Base-by-base conservation (phyloP, 2,329 filamentous ascomycete genomes). In the Diaporthe citrichinensis region DNA sequence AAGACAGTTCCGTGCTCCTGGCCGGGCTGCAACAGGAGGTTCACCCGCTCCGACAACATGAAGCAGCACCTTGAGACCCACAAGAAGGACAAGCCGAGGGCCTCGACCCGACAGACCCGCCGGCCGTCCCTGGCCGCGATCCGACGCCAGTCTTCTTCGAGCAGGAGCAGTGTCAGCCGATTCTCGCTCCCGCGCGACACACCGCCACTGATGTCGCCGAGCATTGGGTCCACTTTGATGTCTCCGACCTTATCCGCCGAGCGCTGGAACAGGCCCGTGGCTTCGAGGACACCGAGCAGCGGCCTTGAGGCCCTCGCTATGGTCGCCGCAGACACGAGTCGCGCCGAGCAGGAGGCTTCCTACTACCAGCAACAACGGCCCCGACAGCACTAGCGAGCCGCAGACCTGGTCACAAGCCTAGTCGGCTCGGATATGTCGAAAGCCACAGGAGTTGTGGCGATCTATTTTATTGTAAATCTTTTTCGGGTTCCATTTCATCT, bases 31-130 rank as follows among this genome's bases (percentile, higher is more conserved):
- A 58, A 73, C 65, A 95, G 95, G 85, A 94, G 93, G 80, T 96
- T 96, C 80, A 95, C 93, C 15, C 92, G 94, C 78, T 92, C 93
- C 79, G 94, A 96, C 87, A 96, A 96, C 87, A 96, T 96, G 94
- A 95, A 95, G 87, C 94, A 95, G 85, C 94, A 96, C 80, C 89
- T 94, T 41, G 91, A 94, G 80, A 95, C 94, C 0, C 94, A 96
- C 83, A 93, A 90, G 84, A 92, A 92, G 83, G 89, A 92, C 78
- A 90, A 90, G 84, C 85, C 85, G 44, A 86, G 88, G 39, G 84
- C 85, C 3, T 84, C 86, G 2, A 79, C 80, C n/a, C 57, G 67
- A 10, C 49, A 59, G n/a, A 65, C 59, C 59, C 79, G 79, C 12
- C 76, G 82, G 14, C 78, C 79, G 17, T 79, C 80, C 2, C 59